Percentiles rank a stretch among this genome's conserved stretches.
These are phyloP conservation scores for Gentiana dahurica DNA, from an alignment of 257 asterid genomes.

Conservation along the genomic window DNA sequence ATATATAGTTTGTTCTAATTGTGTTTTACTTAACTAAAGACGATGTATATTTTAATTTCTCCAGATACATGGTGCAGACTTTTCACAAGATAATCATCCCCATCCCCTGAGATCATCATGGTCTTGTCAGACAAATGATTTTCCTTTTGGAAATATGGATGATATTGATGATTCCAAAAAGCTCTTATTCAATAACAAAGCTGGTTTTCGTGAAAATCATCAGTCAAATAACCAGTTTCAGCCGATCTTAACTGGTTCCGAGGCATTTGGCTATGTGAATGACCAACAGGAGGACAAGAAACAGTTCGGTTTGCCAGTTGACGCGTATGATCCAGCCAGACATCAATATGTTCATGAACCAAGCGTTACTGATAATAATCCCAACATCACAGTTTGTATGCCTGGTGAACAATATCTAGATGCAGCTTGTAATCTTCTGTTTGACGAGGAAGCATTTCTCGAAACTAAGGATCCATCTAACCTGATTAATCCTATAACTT, in stretches of 20 bases:
- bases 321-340: conserved; percentile 33
- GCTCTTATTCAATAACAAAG: background rate
- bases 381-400: conserved; percentile 42
- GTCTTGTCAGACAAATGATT: conserved; percentile 7
- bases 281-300: conserved; percentile 30
- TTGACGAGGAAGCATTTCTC: conserved; percentile 47
- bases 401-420: conserved; percentile 58
- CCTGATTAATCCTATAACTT: conserved; percentile 32
- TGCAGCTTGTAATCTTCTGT: conserved; percentile 28
- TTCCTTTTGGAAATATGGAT: conserved; percentile 23
- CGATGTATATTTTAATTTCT: conserved; percentile 16
- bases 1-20: background rate
- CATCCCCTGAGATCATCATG: conserved; percentile 13
- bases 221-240: conserved; percentile 29
- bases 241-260: conserved; percentile 15
- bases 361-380: conserved; percentile 28
- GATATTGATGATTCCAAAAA: conserved; percentile 21
- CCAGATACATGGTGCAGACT: conserved; percentile 64
- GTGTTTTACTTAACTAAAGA: conserved; percentile 14
- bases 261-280: conserved; percentile 22
- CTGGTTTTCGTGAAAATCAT: conserved; percentile 32
- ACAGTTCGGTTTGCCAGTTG: conserved; percentile 27
- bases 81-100: conserved; percentile 26
- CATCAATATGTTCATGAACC: conserved; percentile 69
- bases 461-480: conserved; percentile 62